Conservation (phyloP, 208 protist genomes). For the Leishmania guyanensis region DNA sequence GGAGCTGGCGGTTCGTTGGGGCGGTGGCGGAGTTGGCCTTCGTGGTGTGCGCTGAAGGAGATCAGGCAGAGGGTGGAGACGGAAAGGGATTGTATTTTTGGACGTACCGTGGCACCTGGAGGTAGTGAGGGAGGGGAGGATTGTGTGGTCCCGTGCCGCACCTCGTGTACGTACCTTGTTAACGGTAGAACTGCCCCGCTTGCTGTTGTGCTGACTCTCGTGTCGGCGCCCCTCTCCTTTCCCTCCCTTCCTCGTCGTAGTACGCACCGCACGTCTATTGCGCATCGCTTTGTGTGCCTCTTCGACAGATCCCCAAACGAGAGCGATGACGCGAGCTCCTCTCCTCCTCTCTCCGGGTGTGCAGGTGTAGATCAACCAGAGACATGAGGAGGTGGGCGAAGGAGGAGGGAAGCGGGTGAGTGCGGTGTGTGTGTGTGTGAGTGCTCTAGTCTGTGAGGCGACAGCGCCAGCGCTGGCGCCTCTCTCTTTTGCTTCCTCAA, state of each 20-base stretch:
- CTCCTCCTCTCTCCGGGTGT: neutral
- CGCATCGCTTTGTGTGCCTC: neutral
- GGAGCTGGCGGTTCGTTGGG: conserved; percentile 38
- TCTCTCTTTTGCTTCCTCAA: neutral
- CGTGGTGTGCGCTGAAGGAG: neutral
- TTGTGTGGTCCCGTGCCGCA: neutral
- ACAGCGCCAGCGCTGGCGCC: neutral
- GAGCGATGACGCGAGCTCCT: neutral
- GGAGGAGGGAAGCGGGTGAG: neutral
- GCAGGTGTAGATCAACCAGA: neutral
- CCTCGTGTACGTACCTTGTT: neutral
- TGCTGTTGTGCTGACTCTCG: neutral
- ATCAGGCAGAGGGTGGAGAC: neutral
- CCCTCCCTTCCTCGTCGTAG: neutral
- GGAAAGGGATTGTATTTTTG: neutral
- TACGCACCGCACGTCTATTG: neutral
- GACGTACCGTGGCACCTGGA: neutral
- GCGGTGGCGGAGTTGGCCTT: neutral
- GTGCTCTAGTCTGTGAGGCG: neutral
- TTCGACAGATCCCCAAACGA: neutral
- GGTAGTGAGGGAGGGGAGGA: neutral
- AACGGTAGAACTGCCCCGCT: neutral
- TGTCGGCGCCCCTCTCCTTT: neutral
- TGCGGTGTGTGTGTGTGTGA: neutral
- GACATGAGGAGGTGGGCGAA: neutral